A percentile compares a stretch with the other conserved stretches of the same genome.
These are phyloP conservation scores for Penstemon barbatus DNA, from an alignment of 257 asterid genomes.

Conservation along the genomic window DNA sequence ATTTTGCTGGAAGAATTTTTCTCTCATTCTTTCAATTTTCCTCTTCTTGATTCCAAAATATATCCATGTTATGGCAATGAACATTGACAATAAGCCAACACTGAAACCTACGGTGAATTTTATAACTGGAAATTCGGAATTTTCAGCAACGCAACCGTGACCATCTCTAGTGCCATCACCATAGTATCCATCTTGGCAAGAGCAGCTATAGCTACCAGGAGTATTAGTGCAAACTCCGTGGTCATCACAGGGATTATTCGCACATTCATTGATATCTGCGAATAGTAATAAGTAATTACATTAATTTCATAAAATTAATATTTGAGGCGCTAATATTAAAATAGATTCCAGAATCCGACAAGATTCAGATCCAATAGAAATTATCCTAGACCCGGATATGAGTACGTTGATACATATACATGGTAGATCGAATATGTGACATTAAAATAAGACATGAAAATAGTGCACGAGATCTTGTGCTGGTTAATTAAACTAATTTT, in stretches of 20 bases:
- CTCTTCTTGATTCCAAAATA: slow-evolving; percentile 26
- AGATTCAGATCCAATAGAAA: neutral
- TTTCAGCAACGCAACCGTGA: slow-evolving; percentile 26
- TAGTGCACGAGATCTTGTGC: no score
- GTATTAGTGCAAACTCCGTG: slow-evolving; percentile 36
- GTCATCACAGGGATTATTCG: slow-evolving; percentile 32
- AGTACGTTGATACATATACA: no score
- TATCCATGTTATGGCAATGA: slow-evolving; percentile 17
- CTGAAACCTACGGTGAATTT: slow-evolving; percentile 21
- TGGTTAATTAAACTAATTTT: neutral
- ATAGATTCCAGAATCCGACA: neutral
- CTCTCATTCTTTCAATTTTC: slow-evolving; percentile 23
- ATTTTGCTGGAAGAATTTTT: slow-evolving; percentile 26
- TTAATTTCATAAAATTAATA: no score
- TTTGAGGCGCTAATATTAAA: no score
- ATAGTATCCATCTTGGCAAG: slow-evolving; percentile 30
- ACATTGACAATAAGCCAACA: slow-evolving; percentile 25
- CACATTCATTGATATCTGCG: slow-evolving; percentile 49
- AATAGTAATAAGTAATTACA: neutral
- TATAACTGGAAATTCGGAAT: slow-evolving; percentile 27
- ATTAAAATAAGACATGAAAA: no score
- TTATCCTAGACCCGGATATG: neutral
- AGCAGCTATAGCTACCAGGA: slow-evolving; percentile 31
- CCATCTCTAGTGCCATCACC: slow-evolving; percentile 37
- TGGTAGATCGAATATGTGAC: no score